phyloP scores from a whole-genome alignment of 306 rosid genomes.

The Dalbergia oliveri region DNA sequence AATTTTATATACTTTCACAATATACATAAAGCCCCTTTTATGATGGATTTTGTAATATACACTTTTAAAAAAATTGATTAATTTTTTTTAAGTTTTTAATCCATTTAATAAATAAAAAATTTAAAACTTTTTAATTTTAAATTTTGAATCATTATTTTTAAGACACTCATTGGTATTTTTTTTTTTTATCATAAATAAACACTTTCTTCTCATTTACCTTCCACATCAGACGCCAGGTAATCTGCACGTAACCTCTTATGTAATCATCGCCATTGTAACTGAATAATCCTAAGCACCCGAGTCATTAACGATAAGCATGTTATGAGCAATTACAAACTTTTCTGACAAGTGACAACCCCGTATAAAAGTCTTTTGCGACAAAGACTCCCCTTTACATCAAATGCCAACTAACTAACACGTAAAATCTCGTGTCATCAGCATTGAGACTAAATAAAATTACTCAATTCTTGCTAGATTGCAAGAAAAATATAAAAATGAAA shows the following conservation, averaged over 20 bases:
- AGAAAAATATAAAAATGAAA: neutral
- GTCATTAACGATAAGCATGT: neutral
- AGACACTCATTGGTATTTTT: too few species aligned
- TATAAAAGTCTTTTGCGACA: too few species aligned
- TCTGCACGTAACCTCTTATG: slow-evolving; percentile 15
- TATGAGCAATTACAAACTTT: slow-evolving; percentile 2
- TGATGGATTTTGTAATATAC: too few species aligned
- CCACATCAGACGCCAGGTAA: neutral
- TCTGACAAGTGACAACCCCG: neutral
- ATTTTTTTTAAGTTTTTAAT: too few species aligned
- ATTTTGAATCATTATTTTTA: too few species aligned
- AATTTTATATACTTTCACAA: too few species aligned
- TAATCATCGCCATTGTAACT: neutral
- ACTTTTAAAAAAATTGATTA: too few species aligned
- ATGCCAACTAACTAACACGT: neutral
- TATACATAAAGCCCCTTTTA: neutral
- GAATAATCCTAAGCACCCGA: neutral
- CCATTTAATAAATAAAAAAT: too few species aligned
- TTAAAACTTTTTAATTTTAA: too few species aligned
- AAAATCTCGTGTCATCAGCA: neutral
- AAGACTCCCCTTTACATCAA: neutral
- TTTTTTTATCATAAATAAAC: too few species aligned
- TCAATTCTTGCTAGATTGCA: neutral
- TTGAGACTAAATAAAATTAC: neutral
- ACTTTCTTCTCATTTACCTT: too few species aligned